phyloP scores from a whole-genome alignment of 176 grass and related monocot genomes.

The Otatea glauca region DNA sequence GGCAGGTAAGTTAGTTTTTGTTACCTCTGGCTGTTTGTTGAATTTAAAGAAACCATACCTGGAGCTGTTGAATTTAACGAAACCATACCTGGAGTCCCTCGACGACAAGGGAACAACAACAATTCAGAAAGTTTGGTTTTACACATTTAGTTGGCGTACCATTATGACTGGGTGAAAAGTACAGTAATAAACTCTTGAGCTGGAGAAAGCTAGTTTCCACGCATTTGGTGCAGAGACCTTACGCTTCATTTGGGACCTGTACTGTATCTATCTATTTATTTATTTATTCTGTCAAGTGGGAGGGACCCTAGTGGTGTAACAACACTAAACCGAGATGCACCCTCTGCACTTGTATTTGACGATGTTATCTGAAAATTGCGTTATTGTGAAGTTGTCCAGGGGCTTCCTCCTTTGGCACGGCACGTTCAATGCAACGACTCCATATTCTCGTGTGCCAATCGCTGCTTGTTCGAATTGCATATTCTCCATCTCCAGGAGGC shows the following conservation, averaged over 20 bases:
- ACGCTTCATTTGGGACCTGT: conserved; percentile 18
- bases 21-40: conserved; percentile 5
- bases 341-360: background rate
- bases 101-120: background rate
- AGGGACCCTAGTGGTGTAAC: background rate
- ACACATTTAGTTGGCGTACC: conserved; percentile 17
- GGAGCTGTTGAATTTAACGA: conserved; percentile 19
- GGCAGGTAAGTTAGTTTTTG: conserved; percentile 53
- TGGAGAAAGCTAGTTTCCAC: background rate
- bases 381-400: too few relatives aligned
- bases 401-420: too few relatives aligned
- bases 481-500: too few relatives aligned
- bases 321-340: background rate
- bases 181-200: conserved; percentile 37
- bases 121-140: conserved; percentile 20
- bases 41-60: conserved; percentile 8
- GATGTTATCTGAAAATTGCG: too few relatives aligned
- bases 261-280: conserved; percentile 3
- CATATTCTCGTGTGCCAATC: too few relatives aligned
- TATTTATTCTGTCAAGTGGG: background rate
- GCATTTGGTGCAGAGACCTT: background rate
- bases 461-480: too few relatives aligned
- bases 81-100: background rate
- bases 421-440: too few relatives aligned
- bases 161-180: conserved; percentile 26